phyloP scores from a whole-genome alignment of 2,329 filamentous ascomycete genomes.

The Fusarium odoratissimum region DNA sequence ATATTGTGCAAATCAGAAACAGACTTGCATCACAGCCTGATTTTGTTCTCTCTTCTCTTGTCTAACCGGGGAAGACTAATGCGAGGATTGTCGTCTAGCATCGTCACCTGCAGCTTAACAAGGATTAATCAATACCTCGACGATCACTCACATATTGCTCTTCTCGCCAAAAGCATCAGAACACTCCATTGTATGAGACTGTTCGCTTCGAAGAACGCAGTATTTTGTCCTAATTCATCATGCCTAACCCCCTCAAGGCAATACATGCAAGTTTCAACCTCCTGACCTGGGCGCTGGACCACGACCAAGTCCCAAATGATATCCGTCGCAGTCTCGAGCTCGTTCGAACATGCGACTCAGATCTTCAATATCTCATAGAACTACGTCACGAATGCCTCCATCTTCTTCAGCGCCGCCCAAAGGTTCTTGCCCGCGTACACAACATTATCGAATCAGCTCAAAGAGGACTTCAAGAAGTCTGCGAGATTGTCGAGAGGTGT shows the following conservation, averaged over 20 bases:
- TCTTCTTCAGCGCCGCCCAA: slow-evolving; percentile 40
- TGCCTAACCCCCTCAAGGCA: slow-evolving; percentile 26
- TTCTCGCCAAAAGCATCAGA: background rate
- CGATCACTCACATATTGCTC: background rate
- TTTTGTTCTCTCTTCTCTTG: background rate
- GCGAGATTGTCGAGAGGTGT: slow-evolving; percentile 47
- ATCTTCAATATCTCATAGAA: slow-evolving; percentile 50
- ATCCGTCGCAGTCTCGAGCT: slow-evolving; percentile 48
- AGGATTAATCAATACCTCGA: background rate
- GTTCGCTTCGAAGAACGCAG: too few species aligned
- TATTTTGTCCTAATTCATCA: background rate
- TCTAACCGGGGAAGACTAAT: background rate
- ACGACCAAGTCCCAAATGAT: slow-evolving; percentile 44
- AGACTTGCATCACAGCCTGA: background rate
- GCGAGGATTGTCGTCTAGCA: background rate
- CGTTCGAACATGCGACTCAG: slow-evolving; percentile 47
- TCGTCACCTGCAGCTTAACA: background rate
- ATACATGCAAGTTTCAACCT: slow-evolving; percentile 26
- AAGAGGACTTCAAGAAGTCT: slow-evolving; percentile 44
- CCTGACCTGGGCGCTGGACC: slow-evolving; percentile 33
- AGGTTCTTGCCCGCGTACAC: slow-evolving; percentile 45
- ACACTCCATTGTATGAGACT: background rate
- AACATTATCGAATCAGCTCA: slow-evolving; percentile 46
- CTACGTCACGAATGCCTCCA: slow-evolving; percentile 45
- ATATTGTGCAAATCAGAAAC: background rate